phyloP scores from a whole-genome alignment of 1,139 yeast species.

The Lodderomyces elongisporus region DNA sequence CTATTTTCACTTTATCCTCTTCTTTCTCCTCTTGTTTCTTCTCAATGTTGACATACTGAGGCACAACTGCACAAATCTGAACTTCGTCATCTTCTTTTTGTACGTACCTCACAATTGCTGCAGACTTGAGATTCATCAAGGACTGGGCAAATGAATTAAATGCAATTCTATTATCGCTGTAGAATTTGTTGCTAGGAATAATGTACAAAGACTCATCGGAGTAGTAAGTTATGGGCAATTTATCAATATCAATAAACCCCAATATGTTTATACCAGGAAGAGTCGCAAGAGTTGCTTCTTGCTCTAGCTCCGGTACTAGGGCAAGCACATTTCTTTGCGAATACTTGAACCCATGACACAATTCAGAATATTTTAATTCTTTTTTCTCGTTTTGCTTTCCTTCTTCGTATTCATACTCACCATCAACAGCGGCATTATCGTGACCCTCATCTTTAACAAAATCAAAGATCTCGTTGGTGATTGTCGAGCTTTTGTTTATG shows the following conservation, averaged over 20 bases:
- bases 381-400: conserved; percentile 10
- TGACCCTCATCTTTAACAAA: conserved; percentile 12
- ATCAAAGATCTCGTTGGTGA: conserved; percentile 6
- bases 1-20: too few relatives aligned
- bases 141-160: conserved; percentile 54
- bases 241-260: conserved; percentile 47
- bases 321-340: conserved; percentile 49
- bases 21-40: conserved; percentile 7
- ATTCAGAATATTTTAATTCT: conserved; percentile 1
- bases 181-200: conserved; percentile 38
- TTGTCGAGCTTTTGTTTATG: conserved; percentile 13
- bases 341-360: conserved; percentile 52
- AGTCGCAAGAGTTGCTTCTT: conserved; percentile 38
- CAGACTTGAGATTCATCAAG: conserved; percentile 42
- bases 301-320: conserved; percentile 37
- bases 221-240: conserved; percentile 55
- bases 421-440: too few relatives aligned
- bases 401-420: background rate
- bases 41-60: conserved; percentile 34
- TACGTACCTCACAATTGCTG: conserved; percentile 62
- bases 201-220: conserved; percentile 58
- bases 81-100: conserved; percentile 44
- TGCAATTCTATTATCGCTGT: conserved; percentile 34
- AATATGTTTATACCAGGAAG: conserved; percentile 55
- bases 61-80: conserved; percentile 49